Evolutionary conservation across 129 eudicot genomes (phyloP).

Genomic region (Lonicera japonica): DNA sequence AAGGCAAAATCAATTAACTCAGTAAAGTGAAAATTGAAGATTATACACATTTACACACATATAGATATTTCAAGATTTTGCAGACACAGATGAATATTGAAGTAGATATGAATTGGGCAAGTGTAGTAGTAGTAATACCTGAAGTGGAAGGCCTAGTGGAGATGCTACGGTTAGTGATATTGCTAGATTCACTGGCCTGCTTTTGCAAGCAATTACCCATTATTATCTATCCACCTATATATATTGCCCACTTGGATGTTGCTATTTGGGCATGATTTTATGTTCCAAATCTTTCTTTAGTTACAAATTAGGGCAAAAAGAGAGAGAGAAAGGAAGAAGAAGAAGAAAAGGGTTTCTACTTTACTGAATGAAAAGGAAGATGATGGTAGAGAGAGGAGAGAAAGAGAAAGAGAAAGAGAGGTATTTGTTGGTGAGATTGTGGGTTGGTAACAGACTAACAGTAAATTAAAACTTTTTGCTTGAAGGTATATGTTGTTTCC

Average conservation of each 20-base stretch:
- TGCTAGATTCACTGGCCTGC: slow-evolving; percentile 18
- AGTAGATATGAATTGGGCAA: not conserved
- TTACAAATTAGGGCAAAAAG: not conserved
- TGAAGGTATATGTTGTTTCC: no score
- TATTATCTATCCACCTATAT: slow-evolving; percentile 1
- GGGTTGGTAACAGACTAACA: no score
- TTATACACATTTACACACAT: not conserved
- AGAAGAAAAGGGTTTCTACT: no score
- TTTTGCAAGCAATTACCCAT: slow-evolving; percentile 65
- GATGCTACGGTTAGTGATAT: slow-evolving; percentile 16
- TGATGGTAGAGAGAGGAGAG: no score
- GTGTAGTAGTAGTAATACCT: slow-evolving; percentile 24
- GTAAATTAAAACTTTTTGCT: no score
- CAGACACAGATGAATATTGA: not conserved
- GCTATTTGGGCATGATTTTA: not conserved
- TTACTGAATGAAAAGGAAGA: no score
- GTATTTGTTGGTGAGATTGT: no score
- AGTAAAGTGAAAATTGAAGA: not conserved
- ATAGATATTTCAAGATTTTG: no score
- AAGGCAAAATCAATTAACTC: not conserved
- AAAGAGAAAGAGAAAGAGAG: no score
- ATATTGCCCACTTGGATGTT: not conserved
- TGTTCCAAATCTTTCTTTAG: not conserved
- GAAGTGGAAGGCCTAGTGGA: slow-evolving; percentile 35
- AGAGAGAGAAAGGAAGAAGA: not conserved